Percentiles rank a stretch among this genome's conserved stretches.
phyloP scores from a whole-genome alignment of 495 filamentous ascomycete genomes.

The Geopyxis carbonaria region DNA sequence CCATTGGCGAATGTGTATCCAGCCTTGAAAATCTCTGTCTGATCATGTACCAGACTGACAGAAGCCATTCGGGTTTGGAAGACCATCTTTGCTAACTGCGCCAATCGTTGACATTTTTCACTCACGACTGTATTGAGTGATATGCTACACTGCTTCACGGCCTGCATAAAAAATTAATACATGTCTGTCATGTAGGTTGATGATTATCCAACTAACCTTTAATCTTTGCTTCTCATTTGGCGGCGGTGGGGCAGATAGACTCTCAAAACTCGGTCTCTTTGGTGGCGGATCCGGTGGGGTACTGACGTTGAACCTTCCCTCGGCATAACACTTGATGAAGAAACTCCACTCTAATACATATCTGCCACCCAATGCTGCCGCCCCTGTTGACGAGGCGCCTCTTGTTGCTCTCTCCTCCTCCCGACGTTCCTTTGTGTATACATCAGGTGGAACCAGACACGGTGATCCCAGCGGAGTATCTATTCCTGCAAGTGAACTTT shows the following conservation, averaged over 20 bases:
- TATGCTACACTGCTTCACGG: slow-evolving; percentile 22
- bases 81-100: slow-evolving; percentile 19
- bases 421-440: slow-evolving; percentile 13
- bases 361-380: slow-evolving; percentile 14
- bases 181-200: not conserved
- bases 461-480: not conserved
- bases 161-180: slow-evolving; percentile 11
- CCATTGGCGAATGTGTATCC: slow-evolving; percentile 22
- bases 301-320: slow-evolving; percentile 29
- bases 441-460: slow-evolving; percentile 3
- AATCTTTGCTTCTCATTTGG: slow-evolving; percentile 24
- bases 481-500: no score
- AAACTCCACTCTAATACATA: slow-evolving; percentile 25
- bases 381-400: no score
- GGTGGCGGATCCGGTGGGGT: slow-evolving; percentile 27
- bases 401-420: slow-evolving; percentile 11
- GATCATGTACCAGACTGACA: slow-evolving; percentile 27
- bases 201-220: slow-evolving; percentile 4
- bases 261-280: slow-evolving; percentile 18
- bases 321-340: slow-evolving; percentile 25
- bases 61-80: slow-evolving; percentile 25
- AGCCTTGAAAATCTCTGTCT: slow-evolving; percentile 26
- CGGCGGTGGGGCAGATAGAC: slow-evolving; percentile 24
- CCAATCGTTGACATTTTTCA: slow-evolving; percentile 15
- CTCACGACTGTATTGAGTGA: slow-evolving; percentile 11